Conservation (phyloP, 2,329 filamentous ascomycete genomes). For the Ophiosphaerella korrae region DNA sequence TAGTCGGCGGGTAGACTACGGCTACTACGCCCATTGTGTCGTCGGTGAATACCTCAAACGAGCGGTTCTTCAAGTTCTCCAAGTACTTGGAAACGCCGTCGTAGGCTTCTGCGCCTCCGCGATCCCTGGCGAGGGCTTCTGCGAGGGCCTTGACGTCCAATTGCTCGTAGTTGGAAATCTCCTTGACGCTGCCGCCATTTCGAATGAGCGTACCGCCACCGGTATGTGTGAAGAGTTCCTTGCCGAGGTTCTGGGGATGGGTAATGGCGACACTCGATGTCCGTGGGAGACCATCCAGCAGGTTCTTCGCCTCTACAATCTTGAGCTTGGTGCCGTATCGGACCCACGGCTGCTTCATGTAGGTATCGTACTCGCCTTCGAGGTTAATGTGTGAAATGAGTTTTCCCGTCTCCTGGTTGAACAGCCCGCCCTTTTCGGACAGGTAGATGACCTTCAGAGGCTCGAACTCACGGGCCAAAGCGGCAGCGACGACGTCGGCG, state of each 20-base stretch:
- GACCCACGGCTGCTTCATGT: conserved; percentile 95
- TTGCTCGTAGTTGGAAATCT: conserved; percentile 71
- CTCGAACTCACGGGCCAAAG: conserved; percentile 85
- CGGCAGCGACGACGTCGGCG: conserved; percentile 92
- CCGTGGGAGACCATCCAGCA: conserved; percentile 84
- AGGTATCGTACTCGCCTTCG: conserved; percentile 90
- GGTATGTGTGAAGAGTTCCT: conserved; percentile 95
- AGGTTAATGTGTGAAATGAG: conserved; percentile 98
- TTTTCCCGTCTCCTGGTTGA: conserved; percentile 89
- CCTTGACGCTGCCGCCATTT: conserved; percentile 85
- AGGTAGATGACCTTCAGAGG: conserved; percentile 97
- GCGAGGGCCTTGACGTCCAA: conserved; percentile 82
- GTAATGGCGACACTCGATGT: conserved; percentile 97
- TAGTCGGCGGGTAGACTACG: conserved; percentile 77
- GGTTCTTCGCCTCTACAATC: conserved; percentile 96
- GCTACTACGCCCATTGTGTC: conserved; percentile 91
- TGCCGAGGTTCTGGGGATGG: conserved; percentile 92
- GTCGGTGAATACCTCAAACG: conserved; percentile 94
- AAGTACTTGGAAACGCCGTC: conserved; percentile 88
- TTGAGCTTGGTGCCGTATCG: conserved; percentile 93
- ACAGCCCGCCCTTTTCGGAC: conserved; percentile 96
- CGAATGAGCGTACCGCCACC: conserved; percentile 92
- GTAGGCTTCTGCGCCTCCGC: conserved; percentile 78
- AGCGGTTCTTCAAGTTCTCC: conserved; percentile 73
- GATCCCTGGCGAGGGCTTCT: conserved; percentile 79